These are phyloP conservation scores for Elsinoe necatrix DNA, from an alignment of 2,329 filamentous ascomycete species.

Conservation along the genomic window DNA sequence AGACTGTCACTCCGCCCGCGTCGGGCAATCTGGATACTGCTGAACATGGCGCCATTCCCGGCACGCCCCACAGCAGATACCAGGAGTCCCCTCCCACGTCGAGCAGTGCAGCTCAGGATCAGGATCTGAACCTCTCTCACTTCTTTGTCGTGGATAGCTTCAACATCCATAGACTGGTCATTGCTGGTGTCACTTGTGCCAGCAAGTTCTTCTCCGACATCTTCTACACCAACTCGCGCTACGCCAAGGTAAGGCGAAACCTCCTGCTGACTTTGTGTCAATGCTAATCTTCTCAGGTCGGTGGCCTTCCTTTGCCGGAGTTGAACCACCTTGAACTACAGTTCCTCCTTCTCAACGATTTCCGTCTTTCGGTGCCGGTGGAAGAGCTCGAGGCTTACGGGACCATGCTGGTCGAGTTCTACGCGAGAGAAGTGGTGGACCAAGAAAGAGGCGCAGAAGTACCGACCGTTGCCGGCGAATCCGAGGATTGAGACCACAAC, in stretches of 20 bases:
- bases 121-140: conserved; percentile 49
- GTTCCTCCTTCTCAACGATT: conserved; percentile 92
- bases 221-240: conserved; percentile 98
- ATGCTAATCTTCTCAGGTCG: conserved; percentile 56
- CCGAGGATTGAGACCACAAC: background rate
- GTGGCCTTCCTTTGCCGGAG: conserved; percentile 81
- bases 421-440: conserved; percentile 74
- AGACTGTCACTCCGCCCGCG: conserved; percentile 41
- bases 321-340: conserved; percentile 94
- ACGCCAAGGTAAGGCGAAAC: conserved; percentile 73
- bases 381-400: conserved; percentile 96
- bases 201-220: conserved; percentile 99
- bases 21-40: conserved; percentile 41
- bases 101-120: conserved; percentile 17
- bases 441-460: background rate
- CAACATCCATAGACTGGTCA: conserved; percentile 94
- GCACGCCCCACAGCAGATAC: conserved; percentile 31
- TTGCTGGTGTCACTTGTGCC: conserved; percentile 92
- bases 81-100: conserved; percentile 22
- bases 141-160: conserved; percentile 97
- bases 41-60: conserved; percentile 26
- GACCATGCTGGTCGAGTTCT: conserved; percentile 98
- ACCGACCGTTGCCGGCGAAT: background rate
- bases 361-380: conserved; percentile 82
- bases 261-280: background rate